phyloP scores from a whole-genome alignment of 1,284 basidiomycete genomes.

The Ganoderma lucidum region DNA sequence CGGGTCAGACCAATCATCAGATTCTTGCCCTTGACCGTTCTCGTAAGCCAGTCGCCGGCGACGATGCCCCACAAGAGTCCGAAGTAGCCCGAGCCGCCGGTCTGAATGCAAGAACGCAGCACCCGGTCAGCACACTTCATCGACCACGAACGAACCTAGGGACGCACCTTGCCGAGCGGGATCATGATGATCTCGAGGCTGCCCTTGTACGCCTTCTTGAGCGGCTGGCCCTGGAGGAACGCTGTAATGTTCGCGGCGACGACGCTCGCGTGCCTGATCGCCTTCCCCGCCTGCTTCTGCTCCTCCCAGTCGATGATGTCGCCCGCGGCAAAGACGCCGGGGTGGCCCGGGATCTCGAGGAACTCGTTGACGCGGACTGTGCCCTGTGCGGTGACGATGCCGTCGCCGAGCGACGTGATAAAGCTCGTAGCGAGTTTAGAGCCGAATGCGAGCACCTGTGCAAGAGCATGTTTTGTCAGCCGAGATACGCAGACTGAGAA shows the following conservation, averaged over 20 bases:
- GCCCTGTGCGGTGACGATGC: conserved; percentile 50
- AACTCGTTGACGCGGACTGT: conserved; percentile 59
- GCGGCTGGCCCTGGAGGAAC: conserved; percentile 47
- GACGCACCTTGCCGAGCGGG: conserved; percentile 63
- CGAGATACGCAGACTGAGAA: conserved; percentile 3
- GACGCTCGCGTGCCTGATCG: conserved; percentile 50
- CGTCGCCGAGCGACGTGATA: conserved; percentile 51
- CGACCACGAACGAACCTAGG: too few species aligned
- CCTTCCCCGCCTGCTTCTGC: conserved; percentile 65
- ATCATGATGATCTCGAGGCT: conserved; percentile 60
- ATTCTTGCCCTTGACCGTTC: conserved; percentile 38
- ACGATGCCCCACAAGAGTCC: conserved; percentile 56
- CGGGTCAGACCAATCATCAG: conserved; percentile 34
- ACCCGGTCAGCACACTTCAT: too few species aligned
- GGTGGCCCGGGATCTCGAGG: conserved; percentile 56
- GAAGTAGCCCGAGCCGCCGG: conserved; percentile 54
- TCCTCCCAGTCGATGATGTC: conserved; percentile 67
- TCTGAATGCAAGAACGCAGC: conserved; percentile 48
- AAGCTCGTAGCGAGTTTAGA: conserved; percentile 59
- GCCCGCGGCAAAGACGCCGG: conserved; percentile 64
- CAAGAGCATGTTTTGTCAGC: background rate
- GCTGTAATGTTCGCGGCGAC: conserved; percentile 55
- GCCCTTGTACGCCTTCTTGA: conserved; percentile 57
- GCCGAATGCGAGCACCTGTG: conserved; percentile 58
- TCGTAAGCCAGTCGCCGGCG: conserved; percentile 39